A percentile compares a stretch with the other conserved stretches of the same genome.
phyloP scores from a whole-genome alignment of 495 filamentous ascomycete genomes.

The Ramalina peruviana region DNA sequence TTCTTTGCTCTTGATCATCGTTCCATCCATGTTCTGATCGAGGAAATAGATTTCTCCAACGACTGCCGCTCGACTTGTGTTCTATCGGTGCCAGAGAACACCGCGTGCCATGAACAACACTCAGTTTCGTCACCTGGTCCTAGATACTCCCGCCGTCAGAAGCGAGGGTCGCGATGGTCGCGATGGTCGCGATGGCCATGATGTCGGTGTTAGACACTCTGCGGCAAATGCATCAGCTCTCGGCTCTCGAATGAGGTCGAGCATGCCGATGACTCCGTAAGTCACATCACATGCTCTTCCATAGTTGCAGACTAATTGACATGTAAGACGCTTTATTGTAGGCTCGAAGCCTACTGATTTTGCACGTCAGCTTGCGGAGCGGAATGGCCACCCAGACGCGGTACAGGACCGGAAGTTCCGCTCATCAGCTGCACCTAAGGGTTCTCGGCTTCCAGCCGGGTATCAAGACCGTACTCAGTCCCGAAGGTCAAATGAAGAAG shows the following conservation, averaged over 20 bases:
- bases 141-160: conserved; percentile 29
- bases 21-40: too few relatives aligned
- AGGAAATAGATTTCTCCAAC: too few relatives aligned
- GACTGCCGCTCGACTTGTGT: too few relatives aligned
- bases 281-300: conserved; percentile 9
- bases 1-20: too few relatives aligned
- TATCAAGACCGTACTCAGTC: conserved; percentile 72
- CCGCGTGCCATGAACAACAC: conserved; percentile 70
- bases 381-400: conserved; percentile 27
- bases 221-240: conserved; percentile 23
- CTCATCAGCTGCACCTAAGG: conserved; percentile 68
- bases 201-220: conserved; percentile 2
- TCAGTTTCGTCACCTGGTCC: conserved; percentile 82
- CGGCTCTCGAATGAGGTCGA: conserved; percentile 50
- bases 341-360: conserved; percentile 50
- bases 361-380: conserved; percentile 70
- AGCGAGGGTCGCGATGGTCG: conserved; percentile 14
- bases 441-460: conserved; percentile 60
- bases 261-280: conserved; percentile 80
- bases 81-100: too few relatives aligned
- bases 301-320: conserved; percentile 14
- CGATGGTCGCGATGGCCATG: background rate
- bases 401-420: conserved; percentile 54
- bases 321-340: conserved; percentile 55
- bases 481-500: conserved; percentile 20